phyloP scores from a whole-genome alignment of 2,329 filamentous ascomycete species.

The Hypomyces perniciosus region DNA sequence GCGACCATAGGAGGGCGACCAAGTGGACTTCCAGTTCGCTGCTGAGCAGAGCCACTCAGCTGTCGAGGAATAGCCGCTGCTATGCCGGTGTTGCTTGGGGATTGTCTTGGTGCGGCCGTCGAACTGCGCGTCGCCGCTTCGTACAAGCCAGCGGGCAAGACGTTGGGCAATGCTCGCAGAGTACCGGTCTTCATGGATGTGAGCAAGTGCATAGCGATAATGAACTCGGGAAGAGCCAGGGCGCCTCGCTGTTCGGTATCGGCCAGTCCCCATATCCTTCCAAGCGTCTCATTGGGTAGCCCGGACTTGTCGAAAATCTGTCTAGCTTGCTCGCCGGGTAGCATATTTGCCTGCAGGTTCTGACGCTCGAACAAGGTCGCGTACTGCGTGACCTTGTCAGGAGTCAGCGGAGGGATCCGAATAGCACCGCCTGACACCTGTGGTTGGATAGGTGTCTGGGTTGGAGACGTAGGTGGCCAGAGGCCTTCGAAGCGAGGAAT shows the following conservation, averaged over 20 bases:
- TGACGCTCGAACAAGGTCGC: conserved; percentile 86
- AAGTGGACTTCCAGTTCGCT: conserved; percentile 56
- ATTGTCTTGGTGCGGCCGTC: conserved; percentile 39
- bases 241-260: conserved; percentile 90
- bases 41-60: conserved; percentile 63
- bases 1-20: conserved; percentile 43
- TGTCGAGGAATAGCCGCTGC: conserved; percentile 69
- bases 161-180: conserved; percentile 70
- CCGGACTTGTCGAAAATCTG: conserved; percentile 92
- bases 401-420: conserved; percentile 79
- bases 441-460: conserved; percentile 46
- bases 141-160: conserved; percentile 78
- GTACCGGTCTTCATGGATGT: conserved; percentile 83
- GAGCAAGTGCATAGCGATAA: conserved; percentile 96
- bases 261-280: conserved; percentile 92
- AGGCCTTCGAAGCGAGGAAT: conserved; percentile 88
- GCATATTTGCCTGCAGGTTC: conserved; percentile 61
- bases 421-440: conserved; percentile 64
- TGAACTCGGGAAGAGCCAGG: conserved; percentile 83
- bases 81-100: conserved; percentile 47
- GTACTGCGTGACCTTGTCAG: conserved; percentile 88
- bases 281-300: conserved; percentile 81
- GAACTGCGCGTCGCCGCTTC: conserved; percentile 76
- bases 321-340: conserved; percentile 82
- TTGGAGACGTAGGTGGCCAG: conserved; percentile 30